Evolutionary conservation across 805 yeast genomes (phyloP).

Genomic region (Zygosaccharomyces bailii): DNA sequence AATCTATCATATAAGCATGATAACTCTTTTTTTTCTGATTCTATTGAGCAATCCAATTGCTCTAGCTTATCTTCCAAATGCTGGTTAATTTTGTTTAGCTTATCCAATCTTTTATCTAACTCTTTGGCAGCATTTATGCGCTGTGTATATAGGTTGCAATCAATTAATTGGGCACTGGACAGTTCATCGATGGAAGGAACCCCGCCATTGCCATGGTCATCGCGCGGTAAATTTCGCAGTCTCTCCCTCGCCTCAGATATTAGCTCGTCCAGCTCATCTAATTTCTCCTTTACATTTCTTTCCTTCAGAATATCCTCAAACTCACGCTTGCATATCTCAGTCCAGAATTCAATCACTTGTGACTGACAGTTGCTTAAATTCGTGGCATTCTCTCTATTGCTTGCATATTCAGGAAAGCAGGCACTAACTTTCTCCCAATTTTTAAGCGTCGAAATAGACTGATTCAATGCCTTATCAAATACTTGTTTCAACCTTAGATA

Average conservation of each 20-base stretch:
- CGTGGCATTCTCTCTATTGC: slow-evolving; percentile 44
- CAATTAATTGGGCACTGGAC: slow-evolving; percentile 26
- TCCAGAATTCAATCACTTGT: slow-evolving; percentile 54
- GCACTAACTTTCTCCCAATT: slow-evolving; percentile 47
- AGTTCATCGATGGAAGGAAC: slow-evolving; percentile 22
- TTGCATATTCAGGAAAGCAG: slow-evolving; percentile 54
- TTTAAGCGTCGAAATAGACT: slow-evolving; percentile 46
- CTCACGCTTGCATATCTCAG: slow-evolving; percentile 46
- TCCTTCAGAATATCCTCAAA: slow-evolving; percentile 54
- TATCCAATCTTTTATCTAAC: slow-evolving; percentile 24
- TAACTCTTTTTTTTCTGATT: slow-evolving; percentile 26
- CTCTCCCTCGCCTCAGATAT: slow-evolving; percentile 36
- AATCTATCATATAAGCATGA: slow-evolving; percentile 32
- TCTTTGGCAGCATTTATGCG: slow-evolving; percentile 22
- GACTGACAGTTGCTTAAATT: slow-evolving; percentile 47
- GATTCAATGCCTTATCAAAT: slow-evolving; percentile 51
- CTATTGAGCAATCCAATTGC: slow-evolving; percentile 21
- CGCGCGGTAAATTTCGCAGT: slow-evolving; percentile 10
- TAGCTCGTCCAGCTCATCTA: slow-evolving; percentile 40
- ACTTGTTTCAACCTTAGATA: slow-evolving; percentile 49
- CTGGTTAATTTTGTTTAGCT: slow-evolving; percentile 23
- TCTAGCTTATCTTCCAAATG: slow-evolving; percentile 25
- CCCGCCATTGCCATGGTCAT: slow-evolving; percentile 6
- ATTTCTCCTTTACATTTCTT: slow-evolving; percentile 37
- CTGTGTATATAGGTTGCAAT: slow-evolving; percentile 26